Evolutionary conservation across 2,329 filamentous ascomycete genomes (phyloP).

Genomic region (Huntiella abstrusa): DNA sequence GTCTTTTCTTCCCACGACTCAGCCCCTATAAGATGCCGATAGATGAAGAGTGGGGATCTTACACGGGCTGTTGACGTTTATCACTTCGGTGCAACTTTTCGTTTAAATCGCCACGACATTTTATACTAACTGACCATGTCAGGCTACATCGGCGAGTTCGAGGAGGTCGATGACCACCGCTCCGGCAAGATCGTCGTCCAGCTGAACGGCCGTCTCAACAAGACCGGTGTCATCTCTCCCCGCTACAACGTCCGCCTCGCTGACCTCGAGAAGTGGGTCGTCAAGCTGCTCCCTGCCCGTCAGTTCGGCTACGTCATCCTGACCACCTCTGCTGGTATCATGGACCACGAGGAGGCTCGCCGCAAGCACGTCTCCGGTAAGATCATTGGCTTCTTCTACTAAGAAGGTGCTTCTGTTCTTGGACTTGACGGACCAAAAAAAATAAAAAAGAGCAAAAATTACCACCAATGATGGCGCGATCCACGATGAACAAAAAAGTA

Average conservation of each 20-base stretch:
- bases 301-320: conserved; percentile 99
- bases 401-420: conserved; percentile 20
- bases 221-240: conserved; percentile 89
- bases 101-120: conserved; percentile 92
- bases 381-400: conserved; percentile 99
- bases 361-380: conserved; percentile 98
- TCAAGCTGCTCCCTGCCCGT: conserved; percentile 97
- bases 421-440: conserved; percentile 11
- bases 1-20: conserved; percentile 62
- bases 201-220: conserved; percentile 81
- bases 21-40: conserved; percentile 99
- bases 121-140: conserved; percentile 28
- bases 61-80: conserved; percentile 67
- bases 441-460: conserved; percentile 13
- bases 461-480: background rate
- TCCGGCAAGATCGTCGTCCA: conserved; percentile 99
- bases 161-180: conserved; percentile 98
- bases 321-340: conserved; percentile 97
- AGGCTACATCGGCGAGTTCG: conserved; percentile 99
- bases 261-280: conserved; percentile 99
- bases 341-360: conserved; percentile 99
- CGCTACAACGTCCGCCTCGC: conserved; percentile 97
- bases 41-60: conserved; percentile 84
- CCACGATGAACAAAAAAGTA: background rate
- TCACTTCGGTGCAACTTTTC: conserved; percentile 51